Base-by-base conservation (phyloP, 805 yeast genomes). In the Zygoascus tannicola region DNA sequence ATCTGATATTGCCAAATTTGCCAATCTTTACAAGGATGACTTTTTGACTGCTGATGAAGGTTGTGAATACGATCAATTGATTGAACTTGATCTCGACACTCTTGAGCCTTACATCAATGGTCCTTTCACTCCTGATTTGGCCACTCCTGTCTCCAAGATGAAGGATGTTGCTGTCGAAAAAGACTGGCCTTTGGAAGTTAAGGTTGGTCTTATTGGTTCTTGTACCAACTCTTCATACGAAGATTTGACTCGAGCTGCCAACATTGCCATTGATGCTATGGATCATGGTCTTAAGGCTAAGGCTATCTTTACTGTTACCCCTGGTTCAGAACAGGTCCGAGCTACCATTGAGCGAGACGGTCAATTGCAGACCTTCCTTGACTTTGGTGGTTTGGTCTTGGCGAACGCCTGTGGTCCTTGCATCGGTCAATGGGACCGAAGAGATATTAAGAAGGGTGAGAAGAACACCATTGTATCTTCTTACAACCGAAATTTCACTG, bases 401-500 rank as follows among this genome's bases (percentile, higher is more conserved):
- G 97, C 97, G 49, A 90, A 90, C 64, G 97, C 97, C 47, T 90
- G 97, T 76, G 97, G 97, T 61, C 97, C 97, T 63, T 88, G 97
- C 77, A 88, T 88, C 63, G 97, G 97, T 62, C 97, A 88, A 74
- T 88, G 97, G 97, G 95, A 87, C 66, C 83, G 97, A 71, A 82
- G 74, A 60, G 88, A 85, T 64, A 78, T 85, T 65, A 79, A 84
- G 73, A 85, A 85, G 75, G 92, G 87, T 66, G 95, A 84, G 67
- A 83, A 85, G 71, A 88, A 88, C 76, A 88, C 96, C 57, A 88
- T 88, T 68, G 90, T 88, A 59, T 85, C 97, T 35, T 86, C 96
- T 50, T 88, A 85, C 80, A 88, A 88, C 82, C 84, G 97, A 77
- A 88, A 88, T 72, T 88, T 88, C 77, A 83, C 95, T 57, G 81